phyloP scores from a whole-genome alignment of 257 asterid genomes.

The Anisodus tanguticus region DNA sequence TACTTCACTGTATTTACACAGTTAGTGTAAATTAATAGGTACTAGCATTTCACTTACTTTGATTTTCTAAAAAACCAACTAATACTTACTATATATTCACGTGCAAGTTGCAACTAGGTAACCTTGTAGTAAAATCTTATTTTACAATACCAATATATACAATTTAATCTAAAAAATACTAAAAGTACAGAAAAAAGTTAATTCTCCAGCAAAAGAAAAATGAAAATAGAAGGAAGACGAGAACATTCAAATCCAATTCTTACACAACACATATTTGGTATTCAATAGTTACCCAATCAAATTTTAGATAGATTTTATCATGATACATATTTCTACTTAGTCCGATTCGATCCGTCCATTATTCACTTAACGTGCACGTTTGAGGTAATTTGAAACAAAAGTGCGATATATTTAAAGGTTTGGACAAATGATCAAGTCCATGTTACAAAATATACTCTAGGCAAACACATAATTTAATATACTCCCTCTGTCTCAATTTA shows the following conservation, averaged over 20 bases:
- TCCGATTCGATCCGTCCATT: background rate
- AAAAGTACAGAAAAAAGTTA: background rate
- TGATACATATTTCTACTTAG: background rate
- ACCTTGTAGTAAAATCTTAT: background rate
- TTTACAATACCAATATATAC: background rate
- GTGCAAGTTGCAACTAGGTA: background rate
- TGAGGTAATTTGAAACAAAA: background rate
- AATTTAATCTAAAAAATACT: background rate
- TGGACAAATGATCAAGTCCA: constrained; percentile 25
- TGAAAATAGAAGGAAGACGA: background rate
- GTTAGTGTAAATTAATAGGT: background rate
- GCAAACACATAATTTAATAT: background rate
- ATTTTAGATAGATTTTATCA: background rate
- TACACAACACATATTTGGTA: background rate
- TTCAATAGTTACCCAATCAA: background rate
- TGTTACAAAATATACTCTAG: background rate
- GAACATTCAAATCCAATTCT: background rate
- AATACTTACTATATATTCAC: background rate
- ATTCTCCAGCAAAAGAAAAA: background rate
- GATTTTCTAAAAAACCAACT: background rate
- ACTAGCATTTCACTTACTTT: background rate
- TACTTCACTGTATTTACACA: background rate
- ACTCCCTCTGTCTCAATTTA: too few species aligned
- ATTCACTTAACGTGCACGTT: background rate
- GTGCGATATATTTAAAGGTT: background rate